Conservation (phyloP, 2,329 filamentous ascomycete genomes). For the Juglanconis sp. region DNA sequence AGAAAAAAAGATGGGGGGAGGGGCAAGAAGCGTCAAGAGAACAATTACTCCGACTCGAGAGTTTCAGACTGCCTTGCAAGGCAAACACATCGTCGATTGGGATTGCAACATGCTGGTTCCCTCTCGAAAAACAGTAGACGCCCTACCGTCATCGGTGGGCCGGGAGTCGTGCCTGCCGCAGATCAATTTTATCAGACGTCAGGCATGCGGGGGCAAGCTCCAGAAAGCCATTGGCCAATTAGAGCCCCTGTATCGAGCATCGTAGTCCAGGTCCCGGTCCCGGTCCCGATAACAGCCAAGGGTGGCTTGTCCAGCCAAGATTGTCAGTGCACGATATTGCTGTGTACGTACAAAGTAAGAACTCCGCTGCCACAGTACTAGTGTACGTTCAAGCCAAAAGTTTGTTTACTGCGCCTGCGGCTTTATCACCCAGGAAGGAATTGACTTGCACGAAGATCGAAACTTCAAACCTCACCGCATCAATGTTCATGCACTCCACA, state of each 20-base stretch:
- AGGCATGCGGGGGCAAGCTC: neutral
- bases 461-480: neutral
- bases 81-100: neutral
- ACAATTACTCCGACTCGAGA: neutral
- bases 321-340: constrained; percentile 8
- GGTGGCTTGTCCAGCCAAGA: constrained; percentile 1
- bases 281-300: neutral
- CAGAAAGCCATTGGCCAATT: neutral
- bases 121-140: too few species aligned
- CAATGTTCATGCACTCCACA: neutral
- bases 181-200: neutral
- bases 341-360: neutral
- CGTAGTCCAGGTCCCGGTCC: too few species aligned
- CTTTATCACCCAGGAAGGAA: neutral
- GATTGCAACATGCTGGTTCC: too few species aligned
- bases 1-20: too few species aligned
- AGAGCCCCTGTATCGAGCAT: neutral
- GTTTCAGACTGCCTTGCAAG: neutral
- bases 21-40: neutral
- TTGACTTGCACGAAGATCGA: neutral
- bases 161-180: neutral
- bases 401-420: neutral
- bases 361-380: neutral
- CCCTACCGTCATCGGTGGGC: neutral
- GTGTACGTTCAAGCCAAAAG: neutral